Conservation (phyloP, 495 filamentous ascomycete species). For the Cryomyces minteri region DNA sequence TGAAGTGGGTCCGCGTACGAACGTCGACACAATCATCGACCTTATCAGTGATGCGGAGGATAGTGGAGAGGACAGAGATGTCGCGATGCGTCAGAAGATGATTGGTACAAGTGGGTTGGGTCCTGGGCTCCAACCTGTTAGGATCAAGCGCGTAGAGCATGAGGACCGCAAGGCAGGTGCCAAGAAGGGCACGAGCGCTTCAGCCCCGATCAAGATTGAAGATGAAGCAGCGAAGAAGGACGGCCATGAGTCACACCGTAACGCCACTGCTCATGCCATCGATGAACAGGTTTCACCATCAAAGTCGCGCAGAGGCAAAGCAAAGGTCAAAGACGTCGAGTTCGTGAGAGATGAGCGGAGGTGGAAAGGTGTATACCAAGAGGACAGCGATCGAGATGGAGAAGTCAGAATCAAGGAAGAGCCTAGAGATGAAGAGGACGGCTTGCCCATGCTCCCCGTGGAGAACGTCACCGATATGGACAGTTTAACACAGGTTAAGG, state of each 20-base stretch:
- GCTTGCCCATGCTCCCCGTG: neutral
- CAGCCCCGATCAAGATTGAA: conserved; percentile 16
- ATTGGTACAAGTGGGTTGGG: neutral
- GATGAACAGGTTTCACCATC: neutral
- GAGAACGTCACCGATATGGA: neutral
- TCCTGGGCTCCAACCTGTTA: conserved; percentile 23
- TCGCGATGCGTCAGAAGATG: neutral
- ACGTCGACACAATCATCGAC: conserved; percentile 19
- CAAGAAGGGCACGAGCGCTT: conserved; percentile 33
- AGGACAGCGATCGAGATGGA: conserved; percentile 15
- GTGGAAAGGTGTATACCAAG: conserved; percentile 22
- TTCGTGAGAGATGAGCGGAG: conserved; percentile 11
- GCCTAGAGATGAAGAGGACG: conserved; percentile 10
- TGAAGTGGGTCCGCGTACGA: conserved; percentile 5
- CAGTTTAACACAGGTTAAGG: neutral
- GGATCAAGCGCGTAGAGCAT: conserved; percentile 33
- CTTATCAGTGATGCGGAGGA: conserved; percentile 16
- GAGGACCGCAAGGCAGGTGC: conserved; percentile 31
- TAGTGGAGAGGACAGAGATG: neutral
- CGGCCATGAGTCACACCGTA: conserved; percentile 1
- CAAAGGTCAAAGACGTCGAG: conserved; percentile 17
- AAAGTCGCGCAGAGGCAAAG: conserved; percentile 10
- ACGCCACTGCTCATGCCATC: conserved; percentile 1
- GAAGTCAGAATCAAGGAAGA: conserved; percentile 15
- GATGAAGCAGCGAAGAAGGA: conserved; percentile 1